phyloP scores from a whole-genome alignment of 2,329 filamentous ascomycete species.

The Hymenoscyphus salicellus region DNA sequence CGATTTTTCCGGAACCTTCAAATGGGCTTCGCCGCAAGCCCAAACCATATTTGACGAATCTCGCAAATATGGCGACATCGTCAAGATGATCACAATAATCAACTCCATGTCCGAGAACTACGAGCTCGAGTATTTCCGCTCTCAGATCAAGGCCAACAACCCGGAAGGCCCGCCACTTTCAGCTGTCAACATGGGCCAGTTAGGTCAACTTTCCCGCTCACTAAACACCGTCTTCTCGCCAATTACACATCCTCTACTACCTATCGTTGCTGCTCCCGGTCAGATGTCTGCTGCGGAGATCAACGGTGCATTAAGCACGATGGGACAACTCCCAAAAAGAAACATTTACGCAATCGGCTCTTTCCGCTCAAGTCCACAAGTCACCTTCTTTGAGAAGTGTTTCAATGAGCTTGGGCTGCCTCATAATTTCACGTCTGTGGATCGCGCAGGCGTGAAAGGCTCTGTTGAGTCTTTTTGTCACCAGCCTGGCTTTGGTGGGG shows the following conservation, averaged over 20 bases:
- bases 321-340: constrained; percentile 76
- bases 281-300: constrained; percentile 85
- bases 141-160: constrained; percentile 66
- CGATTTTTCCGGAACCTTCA: constrained; percentile 80
- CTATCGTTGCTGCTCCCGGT: constrained; percentile 79
- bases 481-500: constrained; percentile 75
- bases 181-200: constrained; percentile 81
- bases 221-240: constrained; percentile 84
- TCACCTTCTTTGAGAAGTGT: constrained; percentile 82
- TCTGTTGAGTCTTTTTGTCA: constrained; percentile 70
- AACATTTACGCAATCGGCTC: constrained; percentile 78
- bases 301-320: constrained; percentile 72
- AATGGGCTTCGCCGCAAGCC: constrained; percentile 73
- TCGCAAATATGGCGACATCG: constrained; percentile 73
- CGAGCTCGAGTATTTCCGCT: constrained; percentile 84
- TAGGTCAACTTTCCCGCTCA: constrained; percentile 79
- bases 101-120: constrained; percentile 83
- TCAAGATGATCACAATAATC: constrained; percentile 88
- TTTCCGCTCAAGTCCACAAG: constrained; percentile 66
- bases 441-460: constrained; percentile 59
- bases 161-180: constrained; percentile 71
- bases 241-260: constrained; percentile 80
- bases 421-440: constrained; percentile 73
- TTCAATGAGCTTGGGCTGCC: constrained; percentile 83
- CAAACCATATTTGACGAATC: constrained; percentile 70